A percentile compares a stretch with the other conserved stretches of the same genome.
These are phyloP conservation scores for Podospora bellae-mahoneyi DNA, from an alignment of 495 filamentous ascomycete genomes.

Conservation along the genomic window DNA sequence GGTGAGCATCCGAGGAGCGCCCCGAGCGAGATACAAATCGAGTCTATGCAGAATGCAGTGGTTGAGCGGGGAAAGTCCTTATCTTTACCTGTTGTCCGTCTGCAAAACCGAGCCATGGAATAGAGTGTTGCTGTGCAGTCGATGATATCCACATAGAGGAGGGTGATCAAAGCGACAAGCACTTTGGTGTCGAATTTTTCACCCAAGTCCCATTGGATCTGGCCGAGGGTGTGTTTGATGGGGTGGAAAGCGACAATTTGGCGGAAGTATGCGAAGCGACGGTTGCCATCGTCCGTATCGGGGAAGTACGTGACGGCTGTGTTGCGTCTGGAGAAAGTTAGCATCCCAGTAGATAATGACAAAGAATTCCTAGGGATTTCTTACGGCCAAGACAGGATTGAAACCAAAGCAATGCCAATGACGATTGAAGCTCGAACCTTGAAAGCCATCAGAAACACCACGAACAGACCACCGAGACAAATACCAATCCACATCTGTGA, in stretches of 20 bases:
- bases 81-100: constrained; percentile 53
- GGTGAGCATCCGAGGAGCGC: constrained; percentile 71
- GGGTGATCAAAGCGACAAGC: constrained; percentile 73
- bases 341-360: neutral
- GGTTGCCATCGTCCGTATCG: constrained; percentile 59
- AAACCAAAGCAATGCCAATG: constrained; percentile 76
- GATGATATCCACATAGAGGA: constrained; percentile 81
- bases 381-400: constrained; percentile 75
- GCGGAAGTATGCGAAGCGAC: constrained; percentile 72
- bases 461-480: constrained; percentile 72
- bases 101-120: constrained; percentile 77
- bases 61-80: constrained; percentile 66
- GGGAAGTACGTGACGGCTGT: constrained; percentile 79
- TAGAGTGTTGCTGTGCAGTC: constrained; percentile 65
- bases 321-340: constrained; percentile 46
- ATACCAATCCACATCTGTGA: constrained; percentile 70
- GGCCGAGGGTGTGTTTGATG: constrained; percentile 61
- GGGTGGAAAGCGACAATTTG: constrained; percentile 74
- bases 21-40: constrained; percentile 73
- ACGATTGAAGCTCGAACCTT: constrained; percentile 75
- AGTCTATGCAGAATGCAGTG: constrained; percentile 62
- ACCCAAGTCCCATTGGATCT: constrained; percentile 63
- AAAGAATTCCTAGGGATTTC: constrained; percentile 17
- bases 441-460: constrained; percentile 75
- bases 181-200: constrained; percentile 55